Evolutionary conservation across 192 early-diverging fungal species (phyloP), one percentile per base, ranked within the genome.

Genomic region (Linnemannia schmuckeri): DNA sequence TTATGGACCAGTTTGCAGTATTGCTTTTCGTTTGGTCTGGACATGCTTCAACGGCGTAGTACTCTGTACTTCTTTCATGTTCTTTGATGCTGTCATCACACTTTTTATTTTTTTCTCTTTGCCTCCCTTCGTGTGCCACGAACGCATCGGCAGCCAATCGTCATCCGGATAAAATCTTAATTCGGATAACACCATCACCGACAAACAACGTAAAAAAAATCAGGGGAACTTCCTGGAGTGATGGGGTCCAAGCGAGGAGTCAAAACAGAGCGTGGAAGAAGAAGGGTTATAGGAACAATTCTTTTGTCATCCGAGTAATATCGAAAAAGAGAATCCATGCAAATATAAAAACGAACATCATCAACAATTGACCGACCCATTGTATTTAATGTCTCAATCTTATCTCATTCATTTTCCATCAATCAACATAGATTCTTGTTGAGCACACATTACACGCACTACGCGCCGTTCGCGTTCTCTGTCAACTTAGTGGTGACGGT

Each of bases 391-490:
- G 18, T 33, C 2, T 41, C 42, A 73, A 4, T 12, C 10, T 0
- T 54, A 22, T 52, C 20, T 6, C 18, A 18, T 44, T 52, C 17
- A 54, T 15, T 70, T 9, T n/a, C 22, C 24, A 52, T 70, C 15
- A 40, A 1, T 46, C 6, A 8, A 49, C 54, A 42, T 88, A 96
- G 94, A 57, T 99, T 99, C 83, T 90, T 99, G 42, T 81, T 99
- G 38, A 96, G 95, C 88, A 97, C 97, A 38, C 97, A 99, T 90
- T 99, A 98, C 89, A 96, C 97, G 0, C 95, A 98, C 89, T 99
- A 99, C 89, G 96, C 98, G 78, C 82, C 95, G 9, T 82, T 94
- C 40, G 96, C 96, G 4, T 99, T 99, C 84, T 92, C 92, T 75
- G 93, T 99, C 88, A 99, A 97, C 89, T 92, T 99, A 47, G 90